A percentile compares a stretch with the other conserved stretches of the same genome.
Conservation (phyloP, 2,329 filamentous ascomycete species). For the Neonectria coccinea region DNA sequence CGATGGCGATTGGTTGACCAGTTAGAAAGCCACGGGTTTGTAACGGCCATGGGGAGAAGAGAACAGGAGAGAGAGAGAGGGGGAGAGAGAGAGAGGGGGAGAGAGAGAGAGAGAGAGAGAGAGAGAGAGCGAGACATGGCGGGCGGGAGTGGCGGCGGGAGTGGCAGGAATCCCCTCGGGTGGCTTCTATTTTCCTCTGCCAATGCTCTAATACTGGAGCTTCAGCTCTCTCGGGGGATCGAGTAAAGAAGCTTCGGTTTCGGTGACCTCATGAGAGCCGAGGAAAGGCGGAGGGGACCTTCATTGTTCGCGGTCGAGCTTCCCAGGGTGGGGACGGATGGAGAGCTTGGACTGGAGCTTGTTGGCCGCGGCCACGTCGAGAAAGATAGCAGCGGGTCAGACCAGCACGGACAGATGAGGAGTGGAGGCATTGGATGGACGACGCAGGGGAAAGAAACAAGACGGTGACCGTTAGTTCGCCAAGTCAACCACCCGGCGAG, state of each 20-base stretch:
- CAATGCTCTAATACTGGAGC: background rate
- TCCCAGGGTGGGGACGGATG: constrained; percentile 5
- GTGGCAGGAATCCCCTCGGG: constrained; percentile 24
- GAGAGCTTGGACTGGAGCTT: background rate
- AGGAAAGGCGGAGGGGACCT: no score
- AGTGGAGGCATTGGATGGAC: background rate
- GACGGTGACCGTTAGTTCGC: background rate
- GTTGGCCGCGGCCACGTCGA: background rate
- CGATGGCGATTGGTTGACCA: constrained; percentile 15
- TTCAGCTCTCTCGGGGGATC: background rate
- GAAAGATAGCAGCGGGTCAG: constrained; percentile 4
- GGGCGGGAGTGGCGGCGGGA: constrained; percentile 37
- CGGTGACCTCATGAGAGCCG: background rate
- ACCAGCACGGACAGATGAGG: background rate
- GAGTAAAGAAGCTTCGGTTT: background rate
- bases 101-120: background rate
- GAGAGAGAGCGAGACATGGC: constrained; percentile 19
- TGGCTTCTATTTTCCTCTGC: constrained; percentile 10
- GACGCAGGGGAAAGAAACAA: background rate
- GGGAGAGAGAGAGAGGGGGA: background rate
- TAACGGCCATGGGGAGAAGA: no score
- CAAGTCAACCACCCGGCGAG: constrained; percentile 7
- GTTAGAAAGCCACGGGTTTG: background rate
- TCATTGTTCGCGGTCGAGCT: constrained; percentile 14
- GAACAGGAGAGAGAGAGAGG: background rate